Percentiles rank a stretch among this genome's conserved stretches.
These are phyloP conservation scores for Clarireedia monteithiana DNA, from an alignment of 2,329 filamentous ascomycete species.

Conservation along the genomic window DNA sequence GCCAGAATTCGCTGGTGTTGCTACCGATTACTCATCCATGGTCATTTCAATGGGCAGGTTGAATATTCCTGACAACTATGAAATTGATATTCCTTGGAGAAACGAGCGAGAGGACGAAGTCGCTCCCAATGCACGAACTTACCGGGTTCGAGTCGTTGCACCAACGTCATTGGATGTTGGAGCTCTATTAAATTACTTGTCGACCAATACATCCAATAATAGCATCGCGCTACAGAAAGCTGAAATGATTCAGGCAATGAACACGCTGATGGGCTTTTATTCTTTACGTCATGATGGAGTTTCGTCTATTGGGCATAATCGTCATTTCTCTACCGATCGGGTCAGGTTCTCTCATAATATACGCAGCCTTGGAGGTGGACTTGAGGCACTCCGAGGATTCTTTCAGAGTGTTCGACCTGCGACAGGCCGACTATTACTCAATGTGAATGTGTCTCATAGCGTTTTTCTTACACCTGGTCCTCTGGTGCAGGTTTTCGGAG, in stretches of 20 bases:
- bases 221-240: slow-evolving; percentile 29
- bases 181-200: slow-evolving; percentile 18
- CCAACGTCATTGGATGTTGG: slow-evolving; percentile 16
- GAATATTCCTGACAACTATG: background rate
- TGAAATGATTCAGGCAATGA: slow-evolving; percentile 48
- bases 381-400: slow-evolving; percentile 53
- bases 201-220: slow-evolving; percentile 9
- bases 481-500: slow-evolving; percentile 32
- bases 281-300: slow-evolving; percentile 29
- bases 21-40: slow-evolving; percentile 25
- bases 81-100: slow-evolving; percentile 18
- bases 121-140: slow-evolving; percentile 12
- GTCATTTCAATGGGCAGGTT: slow-evolving; percentile 18
- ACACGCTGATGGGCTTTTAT: slow-evolving; percentile 48
- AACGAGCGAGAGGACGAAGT: slow-evolving; percentile 25
- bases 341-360: slow-evolving; percentile 15
- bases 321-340: slow-evolving; percentile 38
- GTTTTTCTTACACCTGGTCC: slow-evolving; percentile 46
- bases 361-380: slow-evolving; percentile 38
- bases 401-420: slow-evolving; percentile 53
- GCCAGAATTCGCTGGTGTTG: slow-evolving; percentile 21
- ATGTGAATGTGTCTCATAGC: slow-evolving; percentile 53
- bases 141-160: slow-evolving; percentile 16
- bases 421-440: slow-evolving; percentile 49
- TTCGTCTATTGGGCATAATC: slow-evolving; percentile 42